Evolutionary conservation across 176 grass and related monocot species (phyloP).

Genomic region (Tillandsia leiboldiana): DNA sequence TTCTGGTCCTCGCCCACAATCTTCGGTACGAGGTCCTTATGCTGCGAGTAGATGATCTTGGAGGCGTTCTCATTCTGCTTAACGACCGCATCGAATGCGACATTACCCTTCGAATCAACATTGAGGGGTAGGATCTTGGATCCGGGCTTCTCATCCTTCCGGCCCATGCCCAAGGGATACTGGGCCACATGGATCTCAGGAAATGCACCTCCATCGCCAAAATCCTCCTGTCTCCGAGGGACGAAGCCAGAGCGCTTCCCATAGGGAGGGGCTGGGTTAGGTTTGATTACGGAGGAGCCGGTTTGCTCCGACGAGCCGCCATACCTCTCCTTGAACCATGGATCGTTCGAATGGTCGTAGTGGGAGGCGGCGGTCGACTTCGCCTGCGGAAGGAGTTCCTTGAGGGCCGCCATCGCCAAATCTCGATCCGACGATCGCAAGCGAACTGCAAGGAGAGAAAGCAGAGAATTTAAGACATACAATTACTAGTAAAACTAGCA

Average conservation of each 20-base stretch:
- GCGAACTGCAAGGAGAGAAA: background rate
- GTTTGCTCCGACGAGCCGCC: conserved; percentile 14
- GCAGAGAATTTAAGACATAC: background rate
- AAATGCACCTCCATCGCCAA: conserved; percentile 38
- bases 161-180: conserved; percentile 84
- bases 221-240: conserved; percentile 33
- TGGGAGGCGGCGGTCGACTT: conserved; percentile 2
- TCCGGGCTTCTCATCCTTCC: conserved; percentile 75
- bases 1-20: conserved; percentile 32
- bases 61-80: conserved; percentile 91
- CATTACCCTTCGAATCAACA: conserved; percentile 66
- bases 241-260: conserved; percentile 42
- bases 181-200: conserved; percentile 89
- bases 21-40: conserved; percentile 85
- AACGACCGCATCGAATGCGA: conserved; percentile 90
- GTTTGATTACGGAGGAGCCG: conserved; percentile 8
- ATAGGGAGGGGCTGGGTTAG: conserved; percentile 45
- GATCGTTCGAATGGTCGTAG: conserved; percentile 15
- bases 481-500: no score
- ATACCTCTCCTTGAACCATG: conserved; percentile 26
- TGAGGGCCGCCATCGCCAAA: conserved; percentile 1
- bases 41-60: conserved; percentile 91
- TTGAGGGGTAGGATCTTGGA: conserved; percentile 86
- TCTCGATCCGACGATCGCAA: background rate
- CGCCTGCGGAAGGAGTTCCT: conserved; percentile 8